phyloP scores from a whole-genome alignment of 768 basidiomycete species.

The Leccinum incarnatum region DNA sequence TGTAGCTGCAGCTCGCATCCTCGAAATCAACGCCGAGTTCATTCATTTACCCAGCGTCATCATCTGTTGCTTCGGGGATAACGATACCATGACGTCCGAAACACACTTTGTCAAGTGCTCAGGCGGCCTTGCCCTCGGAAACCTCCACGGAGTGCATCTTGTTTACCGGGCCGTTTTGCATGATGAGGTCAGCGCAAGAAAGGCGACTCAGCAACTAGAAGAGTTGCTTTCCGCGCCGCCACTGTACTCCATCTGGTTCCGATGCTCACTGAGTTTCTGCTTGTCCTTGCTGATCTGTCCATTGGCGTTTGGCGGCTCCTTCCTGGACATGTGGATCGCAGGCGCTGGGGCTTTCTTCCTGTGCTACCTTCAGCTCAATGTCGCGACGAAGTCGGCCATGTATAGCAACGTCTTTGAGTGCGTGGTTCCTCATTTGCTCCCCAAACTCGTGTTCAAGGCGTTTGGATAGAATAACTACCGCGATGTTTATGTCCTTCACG shows the following conservation, averaged over 20 bases:
- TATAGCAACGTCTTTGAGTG: constrained; percentile 94
- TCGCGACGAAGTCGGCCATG: constrained; percentile 72
- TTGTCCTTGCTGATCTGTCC: constrained; percentile 80
- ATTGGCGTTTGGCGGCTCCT: constrained; percentile 80
- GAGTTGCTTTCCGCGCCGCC: constrained; percentile 61
- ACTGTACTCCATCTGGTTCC: constrained; percentile 57
- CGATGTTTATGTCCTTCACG: constrained; percentile 75
- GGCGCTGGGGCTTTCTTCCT: constrained; percentile 67
- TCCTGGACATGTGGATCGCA: constrained; percentile 83
- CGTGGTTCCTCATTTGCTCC: constrained; percentile 5
- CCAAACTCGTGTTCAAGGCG: constrained; percentile 6
- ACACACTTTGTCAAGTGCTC: constrained; percentile 84
- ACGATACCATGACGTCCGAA: constrained; percentile 84
- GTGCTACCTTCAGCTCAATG: constrained; percentile 65
- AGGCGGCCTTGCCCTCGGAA: constrained; percentile 77
- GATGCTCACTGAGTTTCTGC: constrained; percentile 66
- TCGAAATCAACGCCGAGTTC: constrained; percentile 90
- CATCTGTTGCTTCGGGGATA: constrained; percentile 87
- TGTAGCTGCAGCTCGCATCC: constrained; percentile 80
- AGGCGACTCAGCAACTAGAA: constrained; percentile 63
- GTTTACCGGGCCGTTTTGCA: constrained; percentile 88
- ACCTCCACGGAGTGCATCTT: constrained; percentile 78
- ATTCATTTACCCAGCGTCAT: constrained; percentile 80
- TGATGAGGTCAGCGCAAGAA: constrained; percentile 84
- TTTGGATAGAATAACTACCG: constrained; percentile 68